Evolutionary conservation across 148 eudicot genomes (phyloP).

Genomic region (Dysphania ambrosioides): DNA sequence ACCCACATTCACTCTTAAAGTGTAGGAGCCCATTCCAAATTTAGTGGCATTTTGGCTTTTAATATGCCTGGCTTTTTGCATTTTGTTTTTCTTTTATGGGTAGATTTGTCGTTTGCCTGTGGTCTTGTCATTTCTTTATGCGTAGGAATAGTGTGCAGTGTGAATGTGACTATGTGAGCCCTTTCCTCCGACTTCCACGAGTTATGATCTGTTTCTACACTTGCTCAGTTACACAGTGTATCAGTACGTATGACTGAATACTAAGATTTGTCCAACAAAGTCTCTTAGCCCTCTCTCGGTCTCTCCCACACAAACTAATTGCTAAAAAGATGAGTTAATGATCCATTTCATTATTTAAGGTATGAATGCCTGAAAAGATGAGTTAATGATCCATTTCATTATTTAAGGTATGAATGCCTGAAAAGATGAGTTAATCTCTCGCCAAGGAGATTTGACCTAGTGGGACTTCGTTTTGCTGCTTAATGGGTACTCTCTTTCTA

Average conservation of each 20-base stretch:
- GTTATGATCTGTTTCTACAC: neutral
- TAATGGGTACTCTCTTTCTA: no score
- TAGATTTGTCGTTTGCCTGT: conserved; percentile 6
- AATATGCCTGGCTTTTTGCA: conserved; percentile 15
- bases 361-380: no score
- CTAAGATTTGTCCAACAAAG: neutral
- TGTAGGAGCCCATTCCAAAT: conserved; percentile 24
- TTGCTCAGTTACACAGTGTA: no score
- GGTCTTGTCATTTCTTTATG: neutral
- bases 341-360: no score
- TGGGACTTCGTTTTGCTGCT: no score
- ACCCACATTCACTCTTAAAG: conserved; percentile 23
- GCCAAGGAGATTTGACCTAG: no score
- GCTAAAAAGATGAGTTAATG: no score
- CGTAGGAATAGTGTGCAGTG: conserved; percentile 6
- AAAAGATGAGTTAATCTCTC: no score
- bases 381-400: no score
- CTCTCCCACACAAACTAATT: no score
- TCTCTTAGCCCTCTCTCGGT: neutral
- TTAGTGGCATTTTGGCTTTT: conserved; percentile 25
- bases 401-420: no score
- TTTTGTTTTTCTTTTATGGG: conserved; percentile 6
- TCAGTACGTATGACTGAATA: conserved; percentile 3
- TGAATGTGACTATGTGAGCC: no score
- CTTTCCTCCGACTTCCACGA: neutral